These are phyloP conservation scores for Leptographium lundbergii DNA, from an alignment of 2,329 filamentous ascomycete genomes.

Conservation along the genomic window DNA sequence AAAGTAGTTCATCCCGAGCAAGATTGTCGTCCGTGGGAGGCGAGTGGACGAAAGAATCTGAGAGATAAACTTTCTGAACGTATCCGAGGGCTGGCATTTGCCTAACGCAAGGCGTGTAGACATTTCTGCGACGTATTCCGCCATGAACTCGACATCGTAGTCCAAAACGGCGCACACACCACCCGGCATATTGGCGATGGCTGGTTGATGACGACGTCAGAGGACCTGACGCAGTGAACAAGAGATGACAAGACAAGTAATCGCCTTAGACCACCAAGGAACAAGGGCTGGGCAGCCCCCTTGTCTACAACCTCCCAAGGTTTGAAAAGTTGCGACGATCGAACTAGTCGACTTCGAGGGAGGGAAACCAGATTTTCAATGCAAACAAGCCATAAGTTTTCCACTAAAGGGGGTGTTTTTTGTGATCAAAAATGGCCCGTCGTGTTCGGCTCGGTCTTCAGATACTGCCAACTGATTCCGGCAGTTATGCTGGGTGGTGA, in stretches of 20 bases:
- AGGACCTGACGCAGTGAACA: neutral
- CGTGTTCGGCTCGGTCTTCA: neutral
- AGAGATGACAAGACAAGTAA: constrained; percentile 11
- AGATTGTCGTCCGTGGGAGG: constrained; percentile 79
- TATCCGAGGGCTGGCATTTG: constrained; percentile 32
- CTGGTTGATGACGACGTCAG: constrained; percentile 12
- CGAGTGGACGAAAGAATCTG: constrained; percentile 85
- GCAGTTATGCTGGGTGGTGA: too few species aligned
- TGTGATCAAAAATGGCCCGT: neutral
- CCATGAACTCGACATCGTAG: constrained; percentile 94
- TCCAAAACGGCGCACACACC: constrained; percentile 89
- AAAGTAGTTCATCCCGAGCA: constrained; percentile 82
- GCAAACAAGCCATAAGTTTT: constrained; percentile 21
- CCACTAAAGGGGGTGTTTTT: constrained; percentile 18
- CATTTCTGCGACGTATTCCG: constrained; percentile 89
- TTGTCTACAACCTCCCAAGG: constrained; percentile 21
- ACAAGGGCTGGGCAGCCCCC: constrained; percentile 14
- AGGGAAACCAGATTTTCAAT: neutral
- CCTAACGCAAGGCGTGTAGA: constrained; percentile 49
- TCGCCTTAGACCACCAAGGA: constrained; percentile 28
- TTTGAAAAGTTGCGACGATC: constrained; percentile 22
- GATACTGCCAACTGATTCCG: too few species aligned
- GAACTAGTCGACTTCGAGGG: constrained; percentile 8
- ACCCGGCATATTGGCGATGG: constrained; percentile 46
- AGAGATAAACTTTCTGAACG: constrained; percentile 84